A percentile compares a stretch with the other conserved stretches of the same genome.
These are phyloP conservation scores for Meira miltonrushii DNA, from an alignment of 1,284 basidiomycete species.

Conservation along the genomic window DNA sequence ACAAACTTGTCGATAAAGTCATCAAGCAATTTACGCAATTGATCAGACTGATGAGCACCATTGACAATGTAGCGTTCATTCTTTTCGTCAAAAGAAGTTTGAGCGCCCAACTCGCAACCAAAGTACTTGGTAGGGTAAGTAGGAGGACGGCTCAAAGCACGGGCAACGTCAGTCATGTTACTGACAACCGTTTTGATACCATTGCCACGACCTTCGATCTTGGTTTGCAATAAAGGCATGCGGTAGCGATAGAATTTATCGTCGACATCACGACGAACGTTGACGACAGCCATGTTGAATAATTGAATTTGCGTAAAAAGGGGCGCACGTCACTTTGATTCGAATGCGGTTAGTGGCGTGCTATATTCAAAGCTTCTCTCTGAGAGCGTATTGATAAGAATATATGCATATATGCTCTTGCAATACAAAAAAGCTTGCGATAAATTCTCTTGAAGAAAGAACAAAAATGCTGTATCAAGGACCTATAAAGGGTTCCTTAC, in stretches of 20 bases:
- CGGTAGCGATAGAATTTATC: conserved; percentile 59
- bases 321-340: no score
- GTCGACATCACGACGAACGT: conserved; percentile 98
- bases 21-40: conserved; percentile 92
- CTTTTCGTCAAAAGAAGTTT: conserved; percentile 92
- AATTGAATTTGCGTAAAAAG: not conserved
- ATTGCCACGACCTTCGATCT: conserved; percentile 98
- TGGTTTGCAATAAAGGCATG: conserved; percentile 91
- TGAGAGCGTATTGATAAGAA: no score
- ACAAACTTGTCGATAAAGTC: conserved; percentile 94
- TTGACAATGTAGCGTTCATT: conserved; percentile 98
- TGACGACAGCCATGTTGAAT: conserved; percentile 65
- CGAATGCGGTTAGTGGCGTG: no score
- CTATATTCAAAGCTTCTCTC: no score
- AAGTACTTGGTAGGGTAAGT: conserved; percentile 98
- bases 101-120: conserved; percentile 95
- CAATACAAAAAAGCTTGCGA: not conserved
- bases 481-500: not conserved
- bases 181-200: conserved; percentile 81
- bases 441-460: not conserved
- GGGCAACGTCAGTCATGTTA: conserved; percentile 97
- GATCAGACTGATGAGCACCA: conserved; percentile 85
- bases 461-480: not conserved
- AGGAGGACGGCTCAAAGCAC: conserved; percentile 88
- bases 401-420: no score